Percentiles rank a stretch among this genome's conserved stretches.
Evolutionary conservation across 768 basidiomycete genomes (phyloP).

Genomic region (Mycena vulgaris): DNA sequence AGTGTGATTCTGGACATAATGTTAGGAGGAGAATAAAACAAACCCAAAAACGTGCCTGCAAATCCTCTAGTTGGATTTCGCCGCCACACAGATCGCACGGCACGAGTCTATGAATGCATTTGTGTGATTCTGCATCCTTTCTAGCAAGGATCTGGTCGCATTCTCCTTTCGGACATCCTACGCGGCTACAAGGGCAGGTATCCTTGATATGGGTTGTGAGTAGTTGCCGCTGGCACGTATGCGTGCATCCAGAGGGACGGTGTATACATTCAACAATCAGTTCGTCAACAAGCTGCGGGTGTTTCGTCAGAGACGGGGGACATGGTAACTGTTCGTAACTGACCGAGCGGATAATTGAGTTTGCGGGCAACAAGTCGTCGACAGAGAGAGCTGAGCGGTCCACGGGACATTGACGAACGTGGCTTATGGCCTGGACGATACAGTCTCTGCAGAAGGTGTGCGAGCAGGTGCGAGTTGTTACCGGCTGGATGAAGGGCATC

Average conservation of each 20-base stretch:
- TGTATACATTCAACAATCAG: conserved; percentile 82
- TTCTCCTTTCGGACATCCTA: conserved; percentile 63
- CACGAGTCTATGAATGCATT: conserved; percentile 53
- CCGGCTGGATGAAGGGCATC: conserved; percentile 83
- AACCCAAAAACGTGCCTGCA: conserved; percentile 57
- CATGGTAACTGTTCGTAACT: conserved; percentile 44
- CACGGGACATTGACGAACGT: conserved; percentile 85
- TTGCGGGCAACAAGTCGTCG: conserved; percentile 77
- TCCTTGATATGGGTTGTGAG: conserved; percentile 75
- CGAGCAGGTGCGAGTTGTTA: conserved; percentile 79
- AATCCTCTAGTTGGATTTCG: conserved; percentile 50
- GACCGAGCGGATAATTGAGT: conserved; percentile 83
- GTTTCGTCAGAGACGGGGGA: conserved; percentile 17
- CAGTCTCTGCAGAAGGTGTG: conserved; percentile 94
- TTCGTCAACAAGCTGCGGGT: conserved; percentile 84
- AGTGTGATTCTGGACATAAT: conserved; percentile 53
- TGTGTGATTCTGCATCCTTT: conserved; percentile 60
- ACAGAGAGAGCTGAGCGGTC: conserved; percentile 78
- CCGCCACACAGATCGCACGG: conserved; percentile 58
- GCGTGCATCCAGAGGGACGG: conserved; percentile 68
- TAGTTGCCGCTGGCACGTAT: conserved; percentile 78
- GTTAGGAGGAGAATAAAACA: no score
- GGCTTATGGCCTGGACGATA: conserved; percentile 76
- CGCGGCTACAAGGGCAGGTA: conserved; percentile 70
- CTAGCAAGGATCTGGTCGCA: conserved; percentile 63